Evolutionary conservation across 257 asterid genomes (phyloP), one percentile per base, ranked within the genome.

Genomic region (Solanum bulbocastanum): DNA sequence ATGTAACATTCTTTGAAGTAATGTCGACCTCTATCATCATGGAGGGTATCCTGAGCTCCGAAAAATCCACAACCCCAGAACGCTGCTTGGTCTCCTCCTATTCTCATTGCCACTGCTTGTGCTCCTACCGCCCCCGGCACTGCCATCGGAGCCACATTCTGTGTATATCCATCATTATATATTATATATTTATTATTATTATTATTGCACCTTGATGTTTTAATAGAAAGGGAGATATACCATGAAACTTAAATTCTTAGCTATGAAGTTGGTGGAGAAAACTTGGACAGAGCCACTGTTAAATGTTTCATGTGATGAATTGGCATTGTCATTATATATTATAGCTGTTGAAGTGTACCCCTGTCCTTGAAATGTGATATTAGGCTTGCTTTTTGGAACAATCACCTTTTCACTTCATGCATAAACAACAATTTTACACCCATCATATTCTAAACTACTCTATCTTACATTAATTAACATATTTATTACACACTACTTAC

Each of bases 51-150:
- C 66, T 97, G 99, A 8, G 99, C 98, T 87, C 99, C 99, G 30
- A 97, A 96, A 92, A 97, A 97, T 32, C 99, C 99, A 37, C 99
- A 97, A 3, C 99, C 99, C 95, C 96, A 93, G 75, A 96, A 97
- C 0, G 97, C 98, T 0, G 99, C 95, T 89, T 90, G 88, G 65
- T 97, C 99, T 66, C 98, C 99, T 0, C 91, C 90, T 12, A 97
- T 91, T 88, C 99, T 92, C 0, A 96, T 92, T 2, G 99, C 99
- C 33, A 95, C 99, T 2, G 98, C 99, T 65, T 97, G 99, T 2
- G 99, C 99, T 52, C 98, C 99, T 0, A 93, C 89, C 1, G 84
- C 97, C 16, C 99, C 99, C 1, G 98, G 98, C 58, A 25, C 89
- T 0, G 99, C 98, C 33, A 94, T 89, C 2, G 98, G 99, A 69